Evolutionary conservation across 2,329 filamentous ascomycete species (phyloP).

Genomic region (Neobulgaria alba): DNA sequence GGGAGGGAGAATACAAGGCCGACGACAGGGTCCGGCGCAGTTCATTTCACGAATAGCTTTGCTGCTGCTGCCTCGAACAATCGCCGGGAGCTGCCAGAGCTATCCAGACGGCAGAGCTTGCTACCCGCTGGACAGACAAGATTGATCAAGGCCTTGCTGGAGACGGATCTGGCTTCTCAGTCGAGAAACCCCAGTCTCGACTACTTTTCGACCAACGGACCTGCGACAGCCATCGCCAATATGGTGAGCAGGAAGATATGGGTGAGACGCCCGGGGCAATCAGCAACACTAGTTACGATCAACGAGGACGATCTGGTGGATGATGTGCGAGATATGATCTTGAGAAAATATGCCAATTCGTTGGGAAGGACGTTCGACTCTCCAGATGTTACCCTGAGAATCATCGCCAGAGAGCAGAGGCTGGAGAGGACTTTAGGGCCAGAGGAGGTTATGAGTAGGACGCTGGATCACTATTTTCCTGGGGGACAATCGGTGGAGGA

Average conservation of each 20-base stretch:
- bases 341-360: conserved; percentile 90
- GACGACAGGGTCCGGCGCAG: too few relatives aligned
- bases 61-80: conserved; percentile 4
- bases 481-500: conserved; percentile 83
- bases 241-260: conserved; percentile 78
- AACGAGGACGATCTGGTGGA: conserved; percentile 87
- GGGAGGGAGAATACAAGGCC: too few relatives aligned
- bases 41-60: conserved; percentile 1
- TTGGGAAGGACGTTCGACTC: conserved; percentile 82
- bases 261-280: conserved; percentile 81
- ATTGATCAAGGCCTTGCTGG: conserved; percentile 45
- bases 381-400: conserved; percentile 76
- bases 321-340: conserved; percentile 84
- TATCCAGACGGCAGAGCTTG: conserved; percentile 34
- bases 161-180: conserved; percentile 30
- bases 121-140: conserved; percentile 37
- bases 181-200: conserved; percentile 28
- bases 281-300: conserved; percentile 78
- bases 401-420: conserved; percentile 59
- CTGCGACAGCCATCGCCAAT: conserved; percentile 19
- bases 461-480: conserved; percentile 75
- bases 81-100: conserved; percentile 17
- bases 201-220: conserved; percentile 27
- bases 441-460: conserved; percentile 73
- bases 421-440: conserved; percentile 68